Percentiles rank a stretch among this genome's conserved stretches.
These are phyloP conservation scores for Coriaria nepalensis DNA, from an alignment of 306 rosid genomes.

Conservation along the genomic window DNA sequence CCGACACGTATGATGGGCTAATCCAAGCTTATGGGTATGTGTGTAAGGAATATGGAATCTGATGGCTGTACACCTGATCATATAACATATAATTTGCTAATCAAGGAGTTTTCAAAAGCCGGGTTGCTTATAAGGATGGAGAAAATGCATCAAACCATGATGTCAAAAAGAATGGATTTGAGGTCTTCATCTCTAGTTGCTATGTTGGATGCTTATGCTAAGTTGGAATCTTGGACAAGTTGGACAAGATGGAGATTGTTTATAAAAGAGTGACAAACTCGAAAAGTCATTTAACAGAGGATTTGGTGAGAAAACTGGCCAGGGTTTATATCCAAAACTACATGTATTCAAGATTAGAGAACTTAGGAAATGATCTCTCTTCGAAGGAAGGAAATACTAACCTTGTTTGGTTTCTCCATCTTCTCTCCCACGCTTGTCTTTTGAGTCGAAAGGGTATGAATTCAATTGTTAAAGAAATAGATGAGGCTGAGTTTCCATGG, in stretches of 20 bases:
- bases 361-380: conserved; percentile 40
- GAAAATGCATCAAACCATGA: conserved; percentile 38
- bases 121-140: conserved; percentile 52
- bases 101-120: conserved; percentile 48
- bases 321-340: conserved; percentile 41
- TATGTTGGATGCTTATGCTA: conserved; percentile 59
- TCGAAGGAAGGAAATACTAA: conserved; percentile 26
- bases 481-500: conserved; percentile 25
- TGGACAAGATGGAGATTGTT: conserved; percentile 57
- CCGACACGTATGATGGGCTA: conserved; percentile 51
- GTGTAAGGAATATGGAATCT: conserved; percentile 46
- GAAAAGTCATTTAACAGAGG: conserved; percentile 32
- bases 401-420: conserved; percentile 51
- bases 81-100: conserved; percentile 49
- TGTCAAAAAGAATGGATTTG: conserved; percentile 43
- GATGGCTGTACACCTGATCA: conserved; percentile 50
- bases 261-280: conserved; percentile 32
- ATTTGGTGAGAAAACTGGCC: conserved; percentile 48
- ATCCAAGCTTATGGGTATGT: conserved; percentile 49
- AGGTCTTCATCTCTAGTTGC: conserved; percentile 47
- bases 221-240: conserved; percentile 49
- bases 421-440: conserved; percentile 58
- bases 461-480: conserved; percentile 39
- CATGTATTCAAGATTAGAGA: conserved; percentile 58
- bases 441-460: conserved; percentile 55